Evolutionary conservation across 2,329 filamentous ascomycete species (phyloP).

Genomic region (Penicillium sp.): DNA sequence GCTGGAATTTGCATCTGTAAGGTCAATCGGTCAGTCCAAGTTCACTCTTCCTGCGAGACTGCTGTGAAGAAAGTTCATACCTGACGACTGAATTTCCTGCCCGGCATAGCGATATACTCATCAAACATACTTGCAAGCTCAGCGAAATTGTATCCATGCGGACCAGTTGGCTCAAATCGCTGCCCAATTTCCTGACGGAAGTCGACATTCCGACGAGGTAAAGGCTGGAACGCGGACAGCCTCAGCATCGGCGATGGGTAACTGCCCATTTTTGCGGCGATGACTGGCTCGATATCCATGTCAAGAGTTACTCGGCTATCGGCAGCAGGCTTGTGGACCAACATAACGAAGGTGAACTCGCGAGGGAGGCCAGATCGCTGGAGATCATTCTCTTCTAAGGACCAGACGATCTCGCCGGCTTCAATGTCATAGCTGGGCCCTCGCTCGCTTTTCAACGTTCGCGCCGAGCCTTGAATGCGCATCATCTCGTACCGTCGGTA

Average conservation of each 20-base stretch:
- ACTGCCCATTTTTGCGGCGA: conserved; percentile 43
- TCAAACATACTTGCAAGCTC: conserved; percentile 44
- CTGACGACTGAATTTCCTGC: conserved; percentile 37
- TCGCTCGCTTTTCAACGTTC: conserved; percentile 40
- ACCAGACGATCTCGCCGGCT: conserved; percentile 52
- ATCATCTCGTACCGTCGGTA: conserved; percentile 54
- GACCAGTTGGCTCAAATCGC: conserved; percentile 41
- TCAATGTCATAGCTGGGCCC: conserved; percentile 44
- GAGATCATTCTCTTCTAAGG: conserved; percentile 52
- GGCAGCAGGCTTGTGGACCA: conserved; percentile 49
- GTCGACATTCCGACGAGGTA: conserved; percentile 39
- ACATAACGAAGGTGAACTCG: conserved; percentile 55
- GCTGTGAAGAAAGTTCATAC: conserved; percentile 4
- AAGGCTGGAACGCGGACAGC: conserved; percentile 41
- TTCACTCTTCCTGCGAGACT: neutral
- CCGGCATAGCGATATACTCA: conserved; percentile 50
- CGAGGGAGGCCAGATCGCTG: conserved; percentile 53
- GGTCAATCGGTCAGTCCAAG: neutral
- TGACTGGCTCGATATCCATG: conserved; percentile 47
- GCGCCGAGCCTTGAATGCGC: conserved; percentile 51
- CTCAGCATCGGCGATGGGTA: conserved; percentile 47
- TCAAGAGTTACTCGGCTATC: conserved; percentile 41
- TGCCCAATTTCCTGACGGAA: conserved; percentile 49
- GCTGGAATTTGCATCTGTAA: conserved; percentile 17
- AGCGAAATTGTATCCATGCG: conserved; percentile 50